These are phyloP conservation scores for Tricholoma furcatifolium DNA, from an alignment of 768 basidiomycete genomes.

Conservation along the genomic window DNA sequence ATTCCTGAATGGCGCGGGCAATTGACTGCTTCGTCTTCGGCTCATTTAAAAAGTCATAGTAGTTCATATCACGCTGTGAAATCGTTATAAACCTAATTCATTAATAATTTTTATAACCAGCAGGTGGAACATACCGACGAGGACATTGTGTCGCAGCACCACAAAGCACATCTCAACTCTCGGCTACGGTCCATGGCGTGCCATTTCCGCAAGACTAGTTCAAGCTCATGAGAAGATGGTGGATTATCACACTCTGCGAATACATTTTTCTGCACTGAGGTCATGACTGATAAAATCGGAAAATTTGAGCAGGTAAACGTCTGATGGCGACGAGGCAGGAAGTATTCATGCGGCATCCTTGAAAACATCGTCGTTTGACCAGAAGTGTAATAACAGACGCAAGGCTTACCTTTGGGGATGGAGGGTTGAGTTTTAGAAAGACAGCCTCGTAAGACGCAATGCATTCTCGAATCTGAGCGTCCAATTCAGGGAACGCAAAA, in stretches of 20 bases:
- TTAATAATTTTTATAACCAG: neutral
- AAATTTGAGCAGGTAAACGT: constrained; percentile 91
- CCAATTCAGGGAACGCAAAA: constrained; percentile 83
- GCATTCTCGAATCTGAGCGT: constrained; percentile 61
- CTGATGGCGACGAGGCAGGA: constrained; percentile 78
- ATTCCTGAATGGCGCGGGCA: constrained; percentile 43
- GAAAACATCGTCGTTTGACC: neutral
- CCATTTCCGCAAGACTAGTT: constrained; percentile 91
- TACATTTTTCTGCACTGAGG: constrained; percentile 51
- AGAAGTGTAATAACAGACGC: neutral
- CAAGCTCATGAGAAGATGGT: constrained; percentile 52
- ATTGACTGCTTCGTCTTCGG: constrained; percentile 52
- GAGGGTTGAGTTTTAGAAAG: constrained; percentile 96
- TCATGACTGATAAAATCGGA: constrained; percentile 90
- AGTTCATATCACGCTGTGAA: constrained; percentile 85
- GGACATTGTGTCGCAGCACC: constrained; percentile 52
- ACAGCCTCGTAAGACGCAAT: constrained; percentile 76
- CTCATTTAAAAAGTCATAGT: constrained; percentile 85
- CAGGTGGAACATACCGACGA: constrained; percentile 62
- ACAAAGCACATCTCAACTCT: constrained; percentile 93
- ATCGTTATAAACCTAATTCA: constrained; percentile 50
- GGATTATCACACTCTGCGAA: constrained; percentile 62
- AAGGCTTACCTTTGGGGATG: constrained; percentile 74
- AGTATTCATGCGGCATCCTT: constrained; percentile 94
- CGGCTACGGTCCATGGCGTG: constrained; percentile 80